Conservation (phyloP, 352 stramenopile species). For the Phytophthora colocasiae region DNA sequence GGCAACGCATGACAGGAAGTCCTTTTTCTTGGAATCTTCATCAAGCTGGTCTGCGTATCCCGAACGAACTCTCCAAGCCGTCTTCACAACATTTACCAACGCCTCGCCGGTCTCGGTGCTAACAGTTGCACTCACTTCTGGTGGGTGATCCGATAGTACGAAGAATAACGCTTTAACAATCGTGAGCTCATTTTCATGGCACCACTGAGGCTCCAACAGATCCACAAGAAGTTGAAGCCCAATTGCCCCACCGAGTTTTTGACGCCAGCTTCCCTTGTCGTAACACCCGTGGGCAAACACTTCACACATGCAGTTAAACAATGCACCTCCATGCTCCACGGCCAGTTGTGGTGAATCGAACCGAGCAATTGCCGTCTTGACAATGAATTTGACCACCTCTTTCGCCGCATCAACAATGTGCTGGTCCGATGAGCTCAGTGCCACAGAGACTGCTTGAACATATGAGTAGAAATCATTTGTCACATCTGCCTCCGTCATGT, state of each 20-base stretch:
- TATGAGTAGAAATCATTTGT: slow-evolving; percentile 75
- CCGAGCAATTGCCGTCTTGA: slow-evolving; percentile 52
- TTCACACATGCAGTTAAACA: slow-evolving; percentile 83
- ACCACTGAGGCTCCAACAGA: slow-evolving; percentile 73
- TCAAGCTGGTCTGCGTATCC: slow-evolving; percentile 45
- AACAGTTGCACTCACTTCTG: slow-evolving; percentile 85
- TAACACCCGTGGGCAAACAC: slow-evolving; percentile 88
- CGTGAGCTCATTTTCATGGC: slow-evolving; percentile 86
- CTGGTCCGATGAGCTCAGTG: slow-evolving; percentile 68
- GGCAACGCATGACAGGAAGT: slow-evolving; percentile 73
- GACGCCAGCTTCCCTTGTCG: slow-evolving; percentile 85
- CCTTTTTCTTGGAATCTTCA: slow-evolving; percentile 55
- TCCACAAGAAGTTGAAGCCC: slow-evolving; percentile 77
- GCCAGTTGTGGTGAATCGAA: slow-evolving; percentile 48
- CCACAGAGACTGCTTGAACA: slow-evolving; percentile 65
- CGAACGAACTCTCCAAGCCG: slow-evolving; percentile 56
- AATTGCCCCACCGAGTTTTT: slow-evolving; percentile 82
- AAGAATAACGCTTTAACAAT: slow-evolving; percentile 90
- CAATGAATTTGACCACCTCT: slow-evolving; percentile 53
- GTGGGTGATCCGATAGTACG: slow-evolving; percentile 85
- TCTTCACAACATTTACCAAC: slow-evolving; percentile 63
- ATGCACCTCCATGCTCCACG: slow-evolving; percentile 62
- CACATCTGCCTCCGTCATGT: slow-evolving; percentile 57
- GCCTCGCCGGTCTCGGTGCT: slow-evolving; percentile 74
- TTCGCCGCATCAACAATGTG: slow-evolving; percentile 68